Evolutionary conservation across 345 rosid species (phyloP).

Genomic region (Eucalyptus erythrocorys): DNA sequence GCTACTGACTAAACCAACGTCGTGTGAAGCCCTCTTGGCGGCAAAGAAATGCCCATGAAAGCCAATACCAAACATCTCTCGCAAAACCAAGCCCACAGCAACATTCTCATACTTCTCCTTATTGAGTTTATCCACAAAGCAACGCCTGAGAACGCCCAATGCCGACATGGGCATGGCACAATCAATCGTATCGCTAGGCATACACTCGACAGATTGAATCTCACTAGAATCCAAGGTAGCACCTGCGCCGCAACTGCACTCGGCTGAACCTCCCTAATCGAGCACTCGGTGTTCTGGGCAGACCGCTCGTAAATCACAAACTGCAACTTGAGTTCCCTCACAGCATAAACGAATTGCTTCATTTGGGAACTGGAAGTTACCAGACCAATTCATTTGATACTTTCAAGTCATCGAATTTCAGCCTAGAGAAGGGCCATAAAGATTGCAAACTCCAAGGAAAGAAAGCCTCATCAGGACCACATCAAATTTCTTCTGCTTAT

Average conservation of each 20-base stretch:
- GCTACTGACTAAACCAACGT: constrained; percentile 68
- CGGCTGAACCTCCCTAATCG: constrained; percentile 50
- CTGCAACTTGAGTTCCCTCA: constrained; percentile 36
- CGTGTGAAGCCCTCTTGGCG: constrained; percentile 54
- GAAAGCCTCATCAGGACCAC: constrained; percentile 14
- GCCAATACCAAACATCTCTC: constrained; percentile 63
- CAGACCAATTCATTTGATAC: constrained; percentile 44
- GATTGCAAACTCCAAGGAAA: constrained; percentile 28
- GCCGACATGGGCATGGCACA: constrained; percentile 57
- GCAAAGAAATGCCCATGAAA: constrained; percentile 67
- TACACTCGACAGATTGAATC: neutral
- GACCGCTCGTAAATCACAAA: constrained; percentile 68
- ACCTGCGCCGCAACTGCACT: constrained; percentile 62
- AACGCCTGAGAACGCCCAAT: constrained; percentile 49
- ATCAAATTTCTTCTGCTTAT: neutral
- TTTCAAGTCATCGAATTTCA: constrained; percentile 40
- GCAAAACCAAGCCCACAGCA: constrained; percentile 65
- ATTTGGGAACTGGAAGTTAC: constrained; percentile 53
- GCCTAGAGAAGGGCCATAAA: constrained; percentile 65
- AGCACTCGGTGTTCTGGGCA: constrained; percentile 55
- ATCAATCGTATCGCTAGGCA: neutral
- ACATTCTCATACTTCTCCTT: constrained; percentile 58
- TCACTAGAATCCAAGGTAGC: constrained; percentile 25
- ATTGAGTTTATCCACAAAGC: constrained; percentile 51
- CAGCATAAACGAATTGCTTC: constrained; percentile 56